These are phyloP conservation scores for Ustilago esculenta DNA, from an alignment of 1,284 basidiomycete genomes.

Conservation along the genomic window DNA sequence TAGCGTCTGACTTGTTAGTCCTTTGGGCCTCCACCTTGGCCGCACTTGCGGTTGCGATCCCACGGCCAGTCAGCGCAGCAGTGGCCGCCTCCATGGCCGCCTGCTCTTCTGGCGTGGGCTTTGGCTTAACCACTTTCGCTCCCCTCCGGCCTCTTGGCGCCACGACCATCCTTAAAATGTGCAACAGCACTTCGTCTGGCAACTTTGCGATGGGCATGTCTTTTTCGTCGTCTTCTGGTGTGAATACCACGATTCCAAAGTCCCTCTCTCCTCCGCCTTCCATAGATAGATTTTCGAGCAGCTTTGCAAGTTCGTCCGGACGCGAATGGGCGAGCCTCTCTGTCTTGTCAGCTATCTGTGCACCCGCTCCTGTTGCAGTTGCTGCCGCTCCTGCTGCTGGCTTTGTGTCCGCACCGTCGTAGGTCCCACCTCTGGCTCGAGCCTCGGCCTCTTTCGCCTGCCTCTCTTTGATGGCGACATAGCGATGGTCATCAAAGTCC, in stretches of 20 bases:
- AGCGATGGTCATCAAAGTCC: slow-evolving; percentile 52
- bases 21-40: slow-evolving; percentile 4
- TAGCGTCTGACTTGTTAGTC: not conserved
- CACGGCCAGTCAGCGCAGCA: slow-evolving; percentile 20
- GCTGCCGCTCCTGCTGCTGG: not conserved
- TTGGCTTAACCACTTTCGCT: slow-evolving; percentile 46
- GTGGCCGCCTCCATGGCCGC: slow-evolving; percentile 35
- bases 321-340: slow-evolving; percentile 8
- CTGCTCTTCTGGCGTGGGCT: slow-evolving; percentile 41
- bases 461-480: slow-evolving; percentile 45
- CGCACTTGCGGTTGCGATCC: not conserved
- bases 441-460: slow-evolving; percentile 33
- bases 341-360: slow-evolving; percentile 2
- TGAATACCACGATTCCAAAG: slow-evolving; percentile 32
- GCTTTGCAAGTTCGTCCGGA: slow-evolving; percentile 40
- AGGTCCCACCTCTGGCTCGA: slow-evolving; percentile 15
- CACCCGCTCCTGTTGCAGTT: not conserved
- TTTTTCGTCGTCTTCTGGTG: slow-evolving; percentile 50
- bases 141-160: slow-evolving; percentile 50
- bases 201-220: slow-evolving; percentile 42
- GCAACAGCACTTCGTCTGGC: slow-evolving; percentile 60
- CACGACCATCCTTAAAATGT: slow-evolving; percentile 49
- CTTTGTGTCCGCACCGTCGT: slow-evolving; percentile 1
- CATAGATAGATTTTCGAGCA: slow-evolving; percentile 35
- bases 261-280: slow-evolving; percentile 44